Evolutionary conservation across 2,329 filamentous ascomycete species (phyloP).

Genomic region (Talaromyces sp.): DNA sequence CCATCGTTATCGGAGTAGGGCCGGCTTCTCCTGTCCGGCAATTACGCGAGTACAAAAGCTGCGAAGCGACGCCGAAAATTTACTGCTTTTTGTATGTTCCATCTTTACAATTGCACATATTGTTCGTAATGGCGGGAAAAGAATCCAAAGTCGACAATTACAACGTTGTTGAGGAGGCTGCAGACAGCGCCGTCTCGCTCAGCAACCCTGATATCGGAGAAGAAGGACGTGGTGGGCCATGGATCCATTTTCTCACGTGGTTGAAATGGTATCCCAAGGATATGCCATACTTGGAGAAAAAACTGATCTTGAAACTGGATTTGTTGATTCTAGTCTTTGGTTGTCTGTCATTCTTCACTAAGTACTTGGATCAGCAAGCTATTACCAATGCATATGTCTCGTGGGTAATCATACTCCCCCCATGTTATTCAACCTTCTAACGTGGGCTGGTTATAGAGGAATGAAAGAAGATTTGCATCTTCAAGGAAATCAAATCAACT

Average conservation of each 20-base stretch:
- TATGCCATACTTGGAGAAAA: conserved; percentile 34
- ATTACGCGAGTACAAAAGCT: background rate
- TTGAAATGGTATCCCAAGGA: conserved; percentile 20
- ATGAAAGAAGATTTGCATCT: conserved; percentile 28
- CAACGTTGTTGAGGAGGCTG: background rate
- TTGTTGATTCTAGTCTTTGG: conserved; percentile 43
- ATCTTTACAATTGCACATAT: background rate
- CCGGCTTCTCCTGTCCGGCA: background rate
- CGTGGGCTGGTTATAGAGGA: conserved; percentile 11
- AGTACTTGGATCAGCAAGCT: conserved; percentile 46
- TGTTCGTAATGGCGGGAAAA: background rate
- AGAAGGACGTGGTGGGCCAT: conserved; percentile 15
- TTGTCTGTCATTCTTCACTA: conserved; percentile 48
- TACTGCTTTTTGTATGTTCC: background rate
- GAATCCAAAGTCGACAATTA: background rate
- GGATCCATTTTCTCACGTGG: conserved; percentile 19
- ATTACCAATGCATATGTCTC: conserved; percentile 45
- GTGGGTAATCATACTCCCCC: background rate
- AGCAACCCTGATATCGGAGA: background rate
- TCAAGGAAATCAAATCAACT: conserved; percentile 30
- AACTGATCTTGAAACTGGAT: conserved; percentile 49
- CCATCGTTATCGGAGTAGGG: background rate
- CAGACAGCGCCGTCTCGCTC: background rate
- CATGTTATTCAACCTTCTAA: background rate
- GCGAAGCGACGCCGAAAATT: background rate